Evolutionary conservation across 192 early-diverging fungal species (phyloP), one percentile per base, ranked within the genome.

Genomic region (Mortierella antarctica): DNA sequence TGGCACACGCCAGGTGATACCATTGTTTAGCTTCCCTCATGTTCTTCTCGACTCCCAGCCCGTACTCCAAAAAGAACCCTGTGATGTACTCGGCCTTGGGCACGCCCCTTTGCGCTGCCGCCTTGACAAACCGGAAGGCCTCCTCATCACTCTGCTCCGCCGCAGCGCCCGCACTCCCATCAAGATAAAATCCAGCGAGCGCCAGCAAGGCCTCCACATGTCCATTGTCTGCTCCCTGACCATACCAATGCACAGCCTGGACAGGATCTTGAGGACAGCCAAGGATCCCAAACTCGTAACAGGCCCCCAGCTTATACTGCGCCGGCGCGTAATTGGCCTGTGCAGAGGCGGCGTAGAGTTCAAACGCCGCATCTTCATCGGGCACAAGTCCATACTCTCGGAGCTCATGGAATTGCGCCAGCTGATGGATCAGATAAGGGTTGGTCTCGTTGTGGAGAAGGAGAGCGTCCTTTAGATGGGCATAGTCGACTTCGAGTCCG

Each of bases 121-220:
- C 58, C 41, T 62, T 72, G 15, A 80, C 77, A 64, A 47, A 64
- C 12, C 77, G 21, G 42, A 80, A 80, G 1, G 77, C 77, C 18
- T 72, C 77, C 20, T 80, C 77, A 20, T 80, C 70, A 23, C 77
- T 80, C 23, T 80, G 77, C 42, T 68, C 77, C 39, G 65, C 77
- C 39, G 77, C 77, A 6, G 5, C 18, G 17, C 77, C 77, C 15
- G 77, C 77, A 53, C 77, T 72, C 51, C 95, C 95, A 21, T 90
- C 91, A 31, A 95, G 73, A 69, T 95, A 95, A 84, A 94, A 93
- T 11, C 92, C 93, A 20, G 91, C 90, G 11, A 98, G 83, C 65
- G 91, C 93, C 63, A 98, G 89, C 86, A 95, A 90, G 47, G 95
- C 93, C 72, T 94, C 85, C 15, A 89, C 91, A 31, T 94, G 89